Conservation (phyloP, 176 grass and related monocot species). For the Zizania latifolia region DNA sequence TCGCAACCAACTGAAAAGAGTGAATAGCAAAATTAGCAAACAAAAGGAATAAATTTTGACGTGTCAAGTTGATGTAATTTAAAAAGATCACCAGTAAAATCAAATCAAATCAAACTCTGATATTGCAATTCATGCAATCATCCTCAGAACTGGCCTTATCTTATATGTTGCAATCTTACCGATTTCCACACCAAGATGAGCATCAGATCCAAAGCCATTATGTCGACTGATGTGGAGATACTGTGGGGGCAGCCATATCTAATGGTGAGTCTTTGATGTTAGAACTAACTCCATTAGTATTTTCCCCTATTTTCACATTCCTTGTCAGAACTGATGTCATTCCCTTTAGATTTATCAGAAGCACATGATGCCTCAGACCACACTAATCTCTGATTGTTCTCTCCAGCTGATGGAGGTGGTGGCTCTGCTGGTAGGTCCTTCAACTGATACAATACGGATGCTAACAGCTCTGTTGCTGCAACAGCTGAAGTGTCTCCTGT, state of each 20-base stretch:
- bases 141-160: slow-evolving; percentile 63
- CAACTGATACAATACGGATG: slow-evolving; percentile 55
- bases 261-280: slow-evolving; percentile 47
- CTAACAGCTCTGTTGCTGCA: slow-evolving; percentile 68
- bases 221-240: slow-evolving; percentile 39
- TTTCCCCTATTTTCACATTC: no score
- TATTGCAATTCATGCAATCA: slow-evolving; percentile 52
- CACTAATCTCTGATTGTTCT: slow-evolving; percentile 32
- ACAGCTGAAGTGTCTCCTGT: slow-evolving; percentile 49
- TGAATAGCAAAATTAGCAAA: no score
- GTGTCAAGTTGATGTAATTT: no score
- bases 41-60: no score
- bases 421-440: slow-evolving; percentile 40
- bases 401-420: slow-evolving; percentile 32
- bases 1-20: no score
- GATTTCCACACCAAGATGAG: no score
- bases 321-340: no score
- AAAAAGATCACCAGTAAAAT: slow-evolving; percentile 61
- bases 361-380: slow-evolving; percentile 30
- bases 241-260: slow-evolving; percentile 41
- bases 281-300: no score
- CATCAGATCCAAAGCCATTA: slow-evolving; percentile 38
- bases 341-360: no score
- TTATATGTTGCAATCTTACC: no score
- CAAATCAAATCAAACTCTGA: slow-evolving; percentile 80